These are phyloP conservation scores for Mollisia scopiformis DNA, from an alignment of 2,329 filamentous ascomycete genomes.

Conservation along the genomic window DNA sequence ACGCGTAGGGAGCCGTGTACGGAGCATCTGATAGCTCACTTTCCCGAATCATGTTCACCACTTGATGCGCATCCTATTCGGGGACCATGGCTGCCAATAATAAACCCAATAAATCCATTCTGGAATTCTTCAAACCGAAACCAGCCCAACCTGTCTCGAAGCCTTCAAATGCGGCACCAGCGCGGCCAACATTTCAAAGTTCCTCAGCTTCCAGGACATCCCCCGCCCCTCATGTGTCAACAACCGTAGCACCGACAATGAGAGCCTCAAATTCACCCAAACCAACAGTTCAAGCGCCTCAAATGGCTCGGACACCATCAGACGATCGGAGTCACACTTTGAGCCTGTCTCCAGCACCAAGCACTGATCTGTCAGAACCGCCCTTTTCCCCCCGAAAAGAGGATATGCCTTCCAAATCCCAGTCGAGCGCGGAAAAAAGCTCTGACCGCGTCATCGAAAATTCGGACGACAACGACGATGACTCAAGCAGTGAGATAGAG, in stretches of 20 bases:
- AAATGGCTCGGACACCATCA: neutral
- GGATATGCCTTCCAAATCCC: neutral
- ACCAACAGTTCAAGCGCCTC: neutral
- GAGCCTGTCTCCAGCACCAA: slow-evolving; percentile 22
- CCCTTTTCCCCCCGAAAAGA: slow-evolving; percentile 1
- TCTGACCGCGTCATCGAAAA: slow-evolving; percentile 56
- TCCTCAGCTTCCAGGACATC: neutral
- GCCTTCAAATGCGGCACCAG: neutral
- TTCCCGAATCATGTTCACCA: too few species aligned
- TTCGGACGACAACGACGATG: slow-evolving; percentile 68
- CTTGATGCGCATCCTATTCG: neutral
- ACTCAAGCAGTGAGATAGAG: slow-evolving; percentile 57
- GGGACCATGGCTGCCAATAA: slow-evolving; percentile 11
- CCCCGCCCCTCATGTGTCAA: neutral
- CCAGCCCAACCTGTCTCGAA: slow-evolving; percentile 3
- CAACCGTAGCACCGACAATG: neutral
- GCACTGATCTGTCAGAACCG: slow-evolving; percentile 2
- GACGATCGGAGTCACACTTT: slow-evolving; percentile 8
- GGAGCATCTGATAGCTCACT: too few species aligned
- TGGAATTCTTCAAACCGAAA: slow-evolving; percentile 24
- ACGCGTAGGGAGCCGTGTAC: too few species aligned
- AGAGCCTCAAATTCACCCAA: slow-evolving; percentile 6
- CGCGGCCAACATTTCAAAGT: neutral
- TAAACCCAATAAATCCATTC: slow-evolving; percentile 20
- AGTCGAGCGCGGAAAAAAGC: neutral